phyloP scores from a whole-genome alignment of 1,139 yeast genomes.

The Lodderomyces orthopsilosis region DNA sequence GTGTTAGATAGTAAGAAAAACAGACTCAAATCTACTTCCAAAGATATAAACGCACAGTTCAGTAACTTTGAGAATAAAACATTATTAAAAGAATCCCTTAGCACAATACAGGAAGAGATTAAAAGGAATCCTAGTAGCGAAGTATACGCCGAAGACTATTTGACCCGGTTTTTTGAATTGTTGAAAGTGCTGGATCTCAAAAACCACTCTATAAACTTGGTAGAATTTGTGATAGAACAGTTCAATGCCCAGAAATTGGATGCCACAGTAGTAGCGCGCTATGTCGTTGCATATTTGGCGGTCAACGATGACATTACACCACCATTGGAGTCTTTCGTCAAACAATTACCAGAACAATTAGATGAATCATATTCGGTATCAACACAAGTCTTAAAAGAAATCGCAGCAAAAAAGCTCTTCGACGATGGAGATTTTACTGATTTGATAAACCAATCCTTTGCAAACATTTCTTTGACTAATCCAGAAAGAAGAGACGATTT shows the following conservation, averaged over 20 bases:
- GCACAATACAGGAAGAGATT: neutral
- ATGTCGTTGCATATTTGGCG: neutral
- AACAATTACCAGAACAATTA: neutral
- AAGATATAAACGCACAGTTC: slow-evolving; percentile 2
- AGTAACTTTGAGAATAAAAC: neutral
- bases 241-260: neutral
- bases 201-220: neutral
- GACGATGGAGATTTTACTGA: slow-evolving; percentile 16
- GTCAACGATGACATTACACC: neutral
- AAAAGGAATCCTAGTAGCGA: neutral
- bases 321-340: neutral
- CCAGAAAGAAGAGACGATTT: slow-evolving; percentile 16
- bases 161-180: neutral
- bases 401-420: neutral
- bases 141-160: neutral
- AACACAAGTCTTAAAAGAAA: neutral
- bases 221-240: neutral
- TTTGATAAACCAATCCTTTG: slow-evolving; percentile 24
- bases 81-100: neutral
- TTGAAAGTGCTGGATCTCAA: neutral
- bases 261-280: neutral
- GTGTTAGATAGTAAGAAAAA: neutral
- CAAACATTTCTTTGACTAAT: neutral
- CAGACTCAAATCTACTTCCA: slow-evolving; percentile 4
- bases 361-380: neutral